Evolutionary conservation across 257 asterid genomes (phyloP).

Genomic region (Echites panduratus): DNA sequence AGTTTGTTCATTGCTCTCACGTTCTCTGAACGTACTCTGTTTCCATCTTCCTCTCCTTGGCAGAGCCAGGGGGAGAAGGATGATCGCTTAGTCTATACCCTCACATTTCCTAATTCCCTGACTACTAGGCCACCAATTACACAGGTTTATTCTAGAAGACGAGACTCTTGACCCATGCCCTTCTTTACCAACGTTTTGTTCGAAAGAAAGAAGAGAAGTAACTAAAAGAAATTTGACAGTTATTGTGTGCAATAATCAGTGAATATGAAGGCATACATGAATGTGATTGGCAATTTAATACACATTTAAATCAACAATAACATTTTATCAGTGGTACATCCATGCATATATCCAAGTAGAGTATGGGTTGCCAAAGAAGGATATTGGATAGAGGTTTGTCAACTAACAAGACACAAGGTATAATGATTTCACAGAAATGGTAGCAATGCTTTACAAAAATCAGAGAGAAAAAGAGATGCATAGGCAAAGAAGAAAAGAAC

Average conservation of each 20-base stretch:
- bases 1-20: too few species aligned
- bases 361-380: background rate
- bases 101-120: too few species aligned
- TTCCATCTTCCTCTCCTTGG: too few species aligned
- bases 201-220: too few species aligned
- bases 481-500: background rate
- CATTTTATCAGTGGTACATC: too few species aligned
- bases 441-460: background rate
- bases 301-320: background rate
- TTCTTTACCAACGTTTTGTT: too few species aligned
- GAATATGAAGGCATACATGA: background rate
- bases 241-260: background rate
- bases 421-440: background rate
- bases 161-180: too few species aligned
- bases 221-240: background rate
- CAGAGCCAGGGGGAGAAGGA: too few species aligned
- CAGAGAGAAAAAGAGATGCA: background rate
- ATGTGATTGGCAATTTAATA: background rate
- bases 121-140: too few species aligned
- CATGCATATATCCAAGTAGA: background rate
- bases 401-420: background rate
- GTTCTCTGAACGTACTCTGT: too few species aligned
- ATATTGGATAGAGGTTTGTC: background rate
- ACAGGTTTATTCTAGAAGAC: too few species aligned
- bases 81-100: too few species aligned